These are phyloP conservation scores for Stemphylium lycopersici DNA, from an alignment of 2,329 filamentous ascomycete genomes.

Conservation along the genomic window DNA sequence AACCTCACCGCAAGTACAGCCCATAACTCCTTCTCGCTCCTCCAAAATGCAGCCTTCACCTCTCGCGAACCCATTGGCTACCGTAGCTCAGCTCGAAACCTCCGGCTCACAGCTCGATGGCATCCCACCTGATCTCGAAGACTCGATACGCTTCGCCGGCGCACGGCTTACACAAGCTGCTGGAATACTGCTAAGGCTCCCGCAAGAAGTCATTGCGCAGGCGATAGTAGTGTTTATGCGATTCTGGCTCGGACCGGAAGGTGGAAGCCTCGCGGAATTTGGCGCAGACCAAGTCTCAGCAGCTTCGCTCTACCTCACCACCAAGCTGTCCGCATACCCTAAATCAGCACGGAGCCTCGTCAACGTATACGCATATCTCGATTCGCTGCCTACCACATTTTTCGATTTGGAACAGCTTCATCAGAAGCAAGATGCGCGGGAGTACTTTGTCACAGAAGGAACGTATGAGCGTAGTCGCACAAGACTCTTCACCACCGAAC, in stretches of 20 bases:
- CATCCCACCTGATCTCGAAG: constrained; percentile 72
- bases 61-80: constrained; percentile 73
- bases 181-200: constrained; percentile 79
- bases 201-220: constrained; percentile 84
- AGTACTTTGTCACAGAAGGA: constrained; percentile 71
- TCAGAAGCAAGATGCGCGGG: constrained; percentile 27
- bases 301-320: constrained; percentile 77
- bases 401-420: constrained; percentile 48
- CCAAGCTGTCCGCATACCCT: constrained; percentile 80
- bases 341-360: constrained; percentile 79
- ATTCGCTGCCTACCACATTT: constrained; percentile 65
- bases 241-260: constrained; percentile 72
- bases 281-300: constrained; percentile 76
- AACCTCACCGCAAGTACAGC: background rate
- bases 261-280: constrained; percentile 58
- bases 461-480: constrained; percentile 66
- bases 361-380: constrained; percentile 83
- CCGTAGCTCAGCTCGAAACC: constrained; percentile 70
- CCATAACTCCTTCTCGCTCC: background rate
- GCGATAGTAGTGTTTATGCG: constrained; percentile 82
- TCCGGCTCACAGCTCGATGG: constrained; percentile 61
- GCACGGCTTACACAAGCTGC: constrained; percentile 78
- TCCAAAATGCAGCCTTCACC: constrained; percentile 39
- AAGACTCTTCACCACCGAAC: constrained; percentile 77
- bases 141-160: constrained; percentile 72